Conservation (phyloP, 1,284 basidiomycete genomes). For the Blastosporella zonata region DNA sequence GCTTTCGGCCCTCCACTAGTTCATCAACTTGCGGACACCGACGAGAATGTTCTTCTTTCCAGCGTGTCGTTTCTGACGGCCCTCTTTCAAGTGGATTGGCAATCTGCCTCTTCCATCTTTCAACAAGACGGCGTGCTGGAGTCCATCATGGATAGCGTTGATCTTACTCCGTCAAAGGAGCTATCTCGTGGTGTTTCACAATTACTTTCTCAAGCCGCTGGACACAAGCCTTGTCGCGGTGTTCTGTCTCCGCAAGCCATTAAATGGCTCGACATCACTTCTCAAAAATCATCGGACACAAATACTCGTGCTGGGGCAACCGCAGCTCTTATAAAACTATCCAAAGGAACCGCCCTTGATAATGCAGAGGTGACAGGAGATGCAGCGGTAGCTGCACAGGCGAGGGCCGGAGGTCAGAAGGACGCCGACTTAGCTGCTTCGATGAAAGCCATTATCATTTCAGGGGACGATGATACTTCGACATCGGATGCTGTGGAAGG, state of each 20-base stretch:
- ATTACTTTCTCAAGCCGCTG: slow-evolving; percentile 68
- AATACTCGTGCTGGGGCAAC: slow-evolving; percentile 61
- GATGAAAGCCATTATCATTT: slow-evolving; percentile 58
- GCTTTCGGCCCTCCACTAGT: slow-evolving; percentile 47
- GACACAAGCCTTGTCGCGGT: slow-evolving; percentile 68
- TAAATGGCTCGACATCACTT: slow-evolving; percentile 61
- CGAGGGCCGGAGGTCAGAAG: slow-evolving; percentile 26
- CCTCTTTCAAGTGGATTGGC: slow-evolving; percentile 74
- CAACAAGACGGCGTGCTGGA: slow-evolving; percentile 58
- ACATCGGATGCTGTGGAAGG: slow-evolving; percentile 75
- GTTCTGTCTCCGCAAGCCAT: slow-evolving; percentile 52
- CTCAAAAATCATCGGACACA: slow-evolving; percentile 44
- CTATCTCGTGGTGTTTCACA: slow-evolving; percentile 60
- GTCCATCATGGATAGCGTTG: slow-evolving; percentile 60
- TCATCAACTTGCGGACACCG: slow-evolving; percentile 49
- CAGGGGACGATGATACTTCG: slow-evolving; percentile 36
- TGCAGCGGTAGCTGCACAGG: slow-evolving; percentile 15
- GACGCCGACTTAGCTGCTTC: slow-evolving; percentile 50
- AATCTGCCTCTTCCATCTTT: slow-evolving; percentile 60
- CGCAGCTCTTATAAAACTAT: slow-evolving; percentile 76
- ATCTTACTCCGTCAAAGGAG: slow-evolving; percentile 50
- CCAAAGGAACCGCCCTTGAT: slow-evolving; percentile 53
- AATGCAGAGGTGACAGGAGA: slow-evolving; percentile 33
- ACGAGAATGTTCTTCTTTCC: slow-evolving; percentile 46
- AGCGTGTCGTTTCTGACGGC: slow-evolving; percentile 65